Conservation (phyloP, 352 stramenopile species). For the Pythium monospermum region DNA sequence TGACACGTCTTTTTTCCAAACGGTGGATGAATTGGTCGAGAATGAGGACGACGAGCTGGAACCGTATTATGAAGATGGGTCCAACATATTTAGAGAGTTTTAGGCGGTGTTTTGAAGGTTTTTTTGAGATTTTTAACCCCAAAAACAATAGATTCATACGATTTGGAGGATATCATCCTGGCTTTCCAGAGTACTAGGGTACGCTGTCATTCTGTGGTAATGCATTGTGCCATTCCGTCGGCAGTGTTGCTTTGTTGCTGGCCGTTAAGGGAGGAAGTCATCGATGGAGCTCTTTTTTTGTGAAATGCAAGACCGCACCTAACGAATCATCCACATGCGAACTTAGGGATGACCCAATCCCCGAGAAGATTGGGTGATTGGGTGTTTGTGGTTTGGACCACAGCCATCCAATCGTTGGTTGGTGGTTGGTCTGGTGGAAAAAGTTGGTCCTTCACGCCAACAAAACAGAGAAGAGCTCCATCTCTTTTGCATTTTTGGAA, state of each 20-base stretch:
- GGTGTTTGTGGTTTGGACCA: conserved; percentile 14
- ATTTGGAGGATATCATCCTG: too few species aligned
- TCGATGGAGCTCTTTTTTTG: background rate
- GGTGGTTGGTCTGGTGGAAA: conserved; percentile 16
- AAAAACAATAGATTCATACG: too few species aligned
- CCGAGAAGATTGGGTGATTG: background rate
- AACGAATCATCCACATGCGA: background rate
- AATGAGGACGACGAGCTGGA: conserved; percentile 54
- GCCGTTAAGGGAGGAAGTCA: too few species aligned
- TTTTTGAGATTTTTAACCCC: too few species aligned
- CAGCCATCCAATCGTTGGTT: conserved; percentile 12
- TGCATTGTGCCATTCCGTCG: too few species aligned
- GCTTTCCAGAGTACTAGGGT: too few species aligned
- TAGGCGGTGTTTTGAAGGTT: too few species aligned
- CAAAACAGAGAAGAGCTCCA: too few species aligned
- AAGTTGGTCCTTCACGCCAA: too few species aligned
- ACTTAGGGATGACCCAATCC: background rate
- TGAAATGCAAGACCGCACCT: background rate
- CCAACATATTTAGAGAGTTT: conserved; percentile 62
- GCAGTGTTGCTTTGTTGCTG: too few species aligned
- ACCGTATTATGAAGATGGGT: conserved; percentile 64
- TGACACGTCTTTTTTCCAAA: conserved; percentile 68
- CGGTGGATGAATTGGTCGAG: conserved; percentile 42
- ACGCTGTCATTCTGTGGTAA: too few species aligned
- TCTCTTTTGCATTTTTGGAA: too few species aligned